These are phyloP conservation scores for Auxenochlorella pyrenoidosa DNA, from an alignment of 139 green algal species.

Conservation along the genomic window DNA sequence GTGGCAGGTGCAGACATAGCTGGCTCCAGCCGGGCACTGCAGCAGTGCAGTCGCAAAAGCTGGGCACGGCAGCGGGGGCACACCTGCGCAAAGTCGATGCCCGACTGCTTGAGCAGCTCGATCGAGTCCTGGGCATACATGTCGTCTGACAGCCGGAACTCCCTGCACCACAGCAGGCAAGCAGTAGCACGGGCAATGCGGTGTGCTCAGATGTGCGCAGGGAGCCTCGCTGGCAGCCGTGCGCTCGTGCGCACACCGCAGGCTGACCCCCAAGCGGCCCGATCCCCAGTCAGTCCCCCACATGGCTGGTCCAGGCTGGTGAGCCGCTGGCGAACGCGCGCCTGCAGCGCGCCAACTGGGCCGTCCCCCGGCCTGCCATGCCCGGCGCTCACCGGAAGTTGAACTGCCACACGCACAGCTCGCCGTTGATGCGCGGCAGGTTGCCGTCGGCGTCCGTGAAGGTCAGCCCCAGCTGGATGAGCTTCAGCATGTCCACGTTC, in stretches of 20 bases:
- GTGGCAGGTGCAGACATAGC: not conserved
- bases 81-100: conserved; percentile 94
- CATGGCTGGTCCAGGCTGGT: too few relatives aligned
- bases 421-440: conserved; percentile 82
- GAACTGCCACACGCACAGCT: conserved; percentile 99
- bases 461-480: conserved; percentile 99
- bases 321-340: too few relatives aligned
- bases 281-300: too few relatives aligned
- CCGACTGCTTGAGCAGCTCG: conserved; percentile 94
- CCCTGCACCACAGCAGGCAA: conserved; percentile 49
- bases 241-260: too few relatives aligned
- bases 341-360: too few relatives aligned
- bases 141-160: conserved; percentile 94
- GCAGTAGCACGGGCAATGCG: not conserved
- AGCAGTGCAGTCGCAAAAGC: too few relatives aligned
- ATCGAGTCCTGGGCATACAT: conserved; percentile 98
- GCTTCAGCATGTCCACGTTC: conserved; percentile 99
- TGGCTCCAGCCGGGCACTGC: not conserved
- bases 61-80: not conserved
- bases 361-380: not conserved
- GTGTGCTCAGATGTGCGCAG: too few relatives aligned
- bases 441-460: conserved; percentile 94
- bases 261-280: too few relatives aligned
- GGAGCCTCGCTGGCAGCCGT: too few relatives aligned
- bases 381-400: conserved; percentile 86